These are phyloP conservation scores for Suhomyces terraborum DNA, from an alignment of 1,139 yeast species.

Conservation along the genomic window DNA sequence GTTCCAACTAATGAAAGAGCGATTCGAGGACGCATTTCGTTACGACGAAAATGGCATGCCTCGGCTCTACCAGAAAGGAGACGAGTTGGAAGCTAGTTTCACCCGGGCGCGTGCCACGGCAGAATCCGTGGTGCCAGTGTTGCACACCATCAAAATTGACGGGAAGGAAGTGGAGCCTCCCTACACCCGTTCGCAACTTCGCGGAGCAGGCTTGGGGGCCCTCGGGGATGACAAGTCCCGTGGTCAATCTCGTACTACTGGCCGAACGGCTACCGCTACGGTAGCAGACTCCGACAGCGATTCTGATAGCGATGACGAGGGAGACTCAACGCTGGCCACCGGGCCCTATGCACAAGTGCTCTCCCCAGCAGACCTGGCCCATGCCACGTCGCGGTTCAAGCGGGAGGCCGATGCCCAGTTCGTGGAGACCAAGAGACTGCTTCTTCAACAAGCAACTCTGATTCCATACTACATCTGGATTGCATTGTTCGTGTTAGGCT, in stretches of 20 bases:
- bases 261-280: too few relatives aligned
- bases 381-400: conserved; percentile 62
- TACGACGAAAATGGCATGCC: conserved; percentile 86
- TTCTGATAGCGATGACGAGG: conserved; percentile 43
- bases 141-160: conserved; percentile 24
- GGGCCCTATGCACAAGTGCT: conserved; percentile 58
- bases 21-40: conserved; percentile 80
- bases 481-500: conserved; percentile 75
- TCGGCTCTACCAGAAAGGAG: conserved; percentile 71
- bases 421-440: conserved; percentile 81
- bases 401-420: conserved; percentile 79
- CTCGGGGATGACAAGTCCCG: neutral
- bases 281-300: conserved; percentile 29
- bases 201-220: conserved; percentile 3
- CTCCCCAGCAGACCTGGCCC: conserved; percentile 56
- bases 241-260: neutral
- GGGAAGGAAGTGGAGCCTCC: conserved; percentile 9
- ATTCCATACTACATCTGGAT: conserved; percentile 84
- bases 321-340: conserved; percentile 40
- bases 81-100: conserved; percentile 71
- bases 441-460: conserved; percentile 67
- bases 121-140: conserved; percentile 56
- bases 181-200: conserved; percentile 1
- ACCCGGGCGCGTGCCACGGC: conserved; percentile 60
- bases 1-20: conserved; percentile 58